A percentile compares a stretch with the other conserved stretches of the same genome.
Conservation (phyloP, 1,284 basidiomycete species). For the Cystobasidium pallidum region DNA sequence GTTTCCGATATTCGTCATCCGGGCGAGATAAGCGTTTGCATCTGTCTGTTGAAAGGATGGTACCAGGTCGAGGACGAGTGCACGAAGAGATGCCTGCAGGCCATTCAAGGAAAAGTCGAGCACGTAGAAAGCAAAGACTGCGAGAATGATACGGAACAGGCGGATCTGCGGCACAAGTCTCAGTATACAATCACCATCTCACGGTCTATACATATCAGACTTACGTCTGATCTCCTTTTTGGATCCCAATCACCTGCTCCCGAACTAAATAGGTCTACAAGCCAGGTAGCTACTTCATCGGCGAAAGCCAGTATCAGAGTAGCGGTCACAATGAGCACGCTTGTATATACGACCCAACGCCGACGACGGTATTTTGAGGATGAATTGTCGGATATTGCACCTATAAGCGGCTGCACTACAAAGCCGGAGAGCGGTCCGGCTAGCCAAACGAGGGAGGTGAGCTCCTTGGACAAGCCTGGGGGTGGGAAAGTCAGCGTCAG, state of each 20-base stretch:
- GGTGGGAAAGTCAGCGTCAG: neutral
- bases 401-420: conserved; percentile 92
- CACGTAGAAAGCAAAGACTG: conserved; percentile 88
- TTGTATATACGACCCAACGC: conserved; percentile 85
- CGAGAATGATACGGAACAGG: conserved; percentile 71
- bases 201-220: neutral
- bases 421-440: conserved; percentile 91
- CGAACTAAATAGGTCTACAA: conserved; percentile 67
- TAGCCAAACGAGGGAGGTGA: conserved; percentile 93
- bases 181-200: too few relatives aligned
- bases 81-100: conserved; percentile 49
- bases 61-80: conserved; percentile 83
- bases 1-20: conserved; percentile 93
- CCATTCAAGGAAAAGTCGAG: conserved; percentile 91
- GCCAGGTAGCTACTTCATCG: conserved; percentile 68
- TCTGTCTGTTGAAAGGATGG: conserved; percentile 83
- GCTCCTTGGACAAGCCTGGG: conserved; percentile 78
- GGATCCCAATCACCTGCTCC: conserved; percentile 91
- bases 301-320: conserved; percentile 90
- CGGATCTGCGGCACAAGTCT: too few relatives aligned
- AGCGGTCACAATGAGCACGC: conserved; percentile 67
- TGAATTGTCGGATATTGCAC: conserved; percentile 91
- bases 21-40: conserved; percentile 97
- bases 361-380: conserved; percentile 82
- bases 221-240: conserved; percentile 58